Conservation (phyloP, 345 rosid genomes). For the Triadica sebifera region DNA sequence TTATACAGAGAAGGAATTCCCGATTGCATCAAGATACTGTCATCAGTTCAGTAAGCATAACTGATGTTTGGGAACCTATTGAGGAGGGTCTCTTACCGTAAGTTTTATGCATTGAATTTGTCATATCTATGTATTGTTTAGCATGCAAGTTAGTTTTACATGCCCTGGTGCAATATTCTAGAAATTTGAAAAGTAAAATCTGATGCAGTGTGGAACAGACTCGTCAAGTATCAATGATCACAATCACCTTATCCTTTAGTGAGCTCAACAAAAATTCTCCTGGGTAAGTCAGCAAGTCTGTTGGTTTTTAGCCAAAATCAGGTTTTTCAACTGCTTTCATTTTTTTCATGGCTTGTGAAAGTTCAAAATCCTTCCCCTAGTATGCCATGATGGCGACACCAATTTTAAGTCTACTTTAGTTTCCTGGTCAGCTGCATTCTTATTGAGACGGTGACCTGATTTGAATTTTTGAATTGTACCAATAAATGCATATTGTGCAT, state of each 20-base stretch:
- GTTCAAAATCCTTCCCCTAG: background rate
- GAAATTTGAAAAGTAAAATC: slow-evolving; percentile 14
- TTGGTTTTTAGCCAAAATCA: too few relatives aligned
- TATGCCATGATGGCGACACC: background rate
- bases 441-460: background rate
- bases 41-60: slow-evolving; percentile 84
- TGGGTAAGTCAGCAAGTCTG: slow-evolving; percentile 91
- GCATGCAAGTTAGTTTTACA: background rate
- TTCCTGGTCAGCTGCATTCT: background rate
- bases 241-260: slow-evolving; percentile 70
- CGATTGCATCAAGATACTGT: slow-evolving; percentile 83
- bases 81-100: slow-evolving; percentile 95
- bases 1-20: slow-evolving; percentile 64
- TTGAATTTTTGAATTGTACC: background rate
- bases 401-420: background rate
- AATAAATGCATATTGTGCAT: background rate
- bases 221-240: slow-evolving; percentile 89
- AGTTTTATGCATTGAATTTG: slow-evolving; percentile 12
- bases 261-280: slow-evolving; percentile 69
- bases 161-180: background rate
- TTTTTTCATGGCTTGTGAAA: background rate
- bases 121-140: too few relatives aligned
- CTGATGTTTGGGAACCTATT: slow-evolving; percentile 91
- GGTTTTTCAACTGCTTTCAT: background rate
- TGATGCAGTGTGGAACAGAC: slow-evolving; percentile 89